phyloP scores from a whole-genome alignment of 352 stramenopile species.

The Phytophthora podocarpi region DNA sequence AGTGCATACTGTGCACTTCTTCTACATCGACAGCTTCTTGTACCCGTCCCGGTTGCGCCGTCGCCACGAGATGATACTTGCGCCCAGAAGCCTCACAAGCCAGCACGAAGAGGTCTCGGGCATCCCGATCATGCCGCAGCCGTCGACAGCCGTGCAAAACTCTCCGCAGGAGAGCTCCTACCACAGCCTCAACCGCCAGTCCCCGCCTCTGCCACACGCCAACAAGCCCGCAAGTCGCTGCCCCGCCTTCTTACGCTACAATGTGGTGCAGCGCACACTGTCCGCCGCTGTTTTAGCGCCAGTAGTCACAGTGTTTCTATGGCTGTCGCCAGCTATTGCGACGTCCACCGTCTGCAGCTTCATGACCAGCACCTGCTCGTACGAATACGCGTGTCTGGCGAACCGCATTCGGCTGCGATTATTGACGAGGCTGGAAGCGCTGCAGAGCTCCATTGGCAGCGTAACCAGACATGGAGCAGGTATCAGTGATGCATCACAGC shows the following conservation, averaged over 20 bases:
- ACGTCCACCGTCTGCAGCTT: constrained; percentile 74
- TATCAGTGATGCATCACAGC: constrained; percentile 8
- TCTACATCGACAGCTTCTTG: no score
- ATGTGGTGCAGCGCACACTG: constrained; percentile 68
- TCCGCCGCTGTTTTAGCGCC: constrained; percentile 66
- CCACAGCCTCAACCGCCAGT: not conserved
- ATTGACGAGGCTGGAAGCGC: constrained; percentile 34
- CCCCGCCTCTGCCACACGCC: constrained; percentile 3
- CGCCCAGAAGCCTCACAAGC: not conserved
- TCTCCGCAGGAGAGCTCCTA: constrained; percentile 25
- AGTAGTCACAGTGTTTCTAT: constrained; percentile 74
- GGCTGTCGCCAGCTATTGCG: constrained; percentile 68
- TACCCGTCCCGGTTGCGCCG: not conserved
- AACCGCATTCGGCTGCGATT: constrained; percentile 66
- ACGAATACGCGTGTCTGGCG: constrained; percentile 79
- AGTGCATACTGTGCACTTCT: no score
- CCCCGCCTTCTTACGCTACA: constrained; percentile 37
- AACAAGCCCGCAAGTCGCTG: constrained; percentile 7
- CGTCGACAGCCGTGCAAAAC: constrained; percentile 17
- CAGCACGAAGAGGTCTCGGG: constrained; percentile 5
- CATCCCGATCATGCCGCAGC: constrained; percentile 27
- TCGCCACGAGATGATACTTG: no score
- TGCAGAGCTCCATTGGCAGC: constrained; percentile 27
- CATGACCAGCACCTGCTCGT: constrained; percentile 64
- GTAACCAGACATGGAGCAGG: not conserved